Base-by-base conservation (phyloP, 768 basidiomycete species). In the Auricularia cornea region DNA sequence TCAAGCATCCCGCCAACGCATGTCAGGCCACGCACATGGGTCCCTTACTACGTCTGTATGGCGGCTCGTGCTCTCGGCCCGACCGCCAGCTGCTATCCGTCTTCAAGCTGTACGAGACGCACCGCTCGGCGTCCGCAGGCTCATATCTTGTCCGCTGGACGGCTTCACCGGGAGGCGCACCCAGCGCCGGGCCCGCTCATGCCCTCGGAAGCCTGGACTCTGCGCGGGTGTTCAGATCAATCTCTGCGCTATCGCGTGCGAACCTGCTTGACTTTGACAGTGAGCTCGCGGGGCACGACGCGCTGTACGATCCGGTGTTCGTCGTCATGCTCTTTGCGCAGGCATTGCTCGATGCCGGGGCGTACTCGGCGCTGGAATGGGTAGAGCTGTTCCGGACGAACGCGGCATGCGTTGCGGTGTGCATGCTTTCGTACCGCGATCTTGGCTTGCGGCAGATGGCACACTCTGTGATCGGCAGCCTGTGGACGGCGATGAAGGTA, bases 341-440 rank as follows among this genome's bases (percentile, higher is more conserved):
- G 60, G 82, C 85, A 72, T 75, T 94, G n/a, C 74, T 76, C 2
- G 84, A 88, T 35, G 79, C 78, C 60, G 79, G 74, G 18, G 87
- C 85, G 1, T 72, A 79, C 1, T 84, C 84, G 0, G 81, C 85
- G 0, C 74, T 88, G 64, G 83, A 80, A n/a, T 96, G 94, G 94
- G 88, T 95, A 16, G 87, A 91, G 69, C 72, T 97, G 20, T 87
- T 95, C 71, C 78, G 93, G 66, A 89, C 88, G 6, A 94, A 96
- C 66, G 77, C 88, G 12, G 81, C 89, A 14, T 83, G 89, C 54
- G 67, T 98, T 59, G 80, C 90, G 2, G 80, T 96, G 26, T 83
- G 89, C 16, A 79, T 84, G 0, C 72, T 97, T 59, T 89, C 92
- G 0, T 83, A 88, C 3, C 84, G 84, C 60, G 83, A 90, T 65